Base-by-base conservation (phyloP, 1,284 basidiomycete species). In the Puccinia triticina region DNA sequence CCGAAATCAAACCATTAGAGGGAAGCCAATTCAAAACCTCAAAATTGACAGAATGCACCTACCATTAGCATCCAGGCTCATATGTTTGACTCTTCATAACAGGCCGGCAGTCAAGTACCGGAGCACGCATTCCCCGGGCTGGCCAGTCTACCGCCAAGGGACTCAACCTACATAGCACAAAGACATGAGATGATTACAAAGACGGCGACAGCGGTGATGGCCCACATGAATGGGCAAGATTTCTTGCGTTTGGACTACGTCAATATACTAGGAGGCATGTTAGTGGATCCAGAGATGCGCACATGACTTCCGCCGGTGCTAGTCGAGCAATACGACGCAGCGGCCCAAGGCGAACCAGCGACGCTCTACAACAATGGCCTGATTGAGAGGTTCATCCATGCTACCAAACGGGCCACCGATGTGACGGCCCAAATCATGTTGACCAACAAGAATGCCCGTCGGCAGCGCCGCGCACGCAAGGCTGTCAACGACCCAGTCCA, bases 401-500 rank as follows among this genome's bases (percentile, higher is more conserved):
- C 74, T 34, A 77, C 74, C 34, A 64, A 77, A 29, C 57, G 40
- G 21, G 74, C 74, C n/a, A 64, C 74, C 40, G 40, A 77, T 61
- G 43, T 64, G n/a, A 64, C 57, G 2, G 74, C 74, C 16, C 21
- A 29, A 8, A 48, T 77, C 26, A 2, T 77, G 37, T 26, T 66
- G 32, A 64, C 21, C 40, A 77, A n/a, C 40, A 77, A 43, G n/a
- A 61, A 77, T 26, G 40, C 57, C 14, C 55, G 57, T 43, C 74
- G 74, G 11, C 40, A 77, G 0, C 74, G 59, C 32, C 55, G 34
- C 11, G 37, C 74, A 26, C 74, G 29, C 16, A 29, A 12, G 14
- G 37, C 18, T 40, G 59, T 10, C 12, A 18, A 1, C 74, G 46
- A 21, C 26, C 32, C 4, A 12, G 3, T 14, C 40, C 32, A 10